Base-by-base conservation (phyloP, 2,329 filamentous ascomycete species). In the Metarhizium brunneum region DNA sequence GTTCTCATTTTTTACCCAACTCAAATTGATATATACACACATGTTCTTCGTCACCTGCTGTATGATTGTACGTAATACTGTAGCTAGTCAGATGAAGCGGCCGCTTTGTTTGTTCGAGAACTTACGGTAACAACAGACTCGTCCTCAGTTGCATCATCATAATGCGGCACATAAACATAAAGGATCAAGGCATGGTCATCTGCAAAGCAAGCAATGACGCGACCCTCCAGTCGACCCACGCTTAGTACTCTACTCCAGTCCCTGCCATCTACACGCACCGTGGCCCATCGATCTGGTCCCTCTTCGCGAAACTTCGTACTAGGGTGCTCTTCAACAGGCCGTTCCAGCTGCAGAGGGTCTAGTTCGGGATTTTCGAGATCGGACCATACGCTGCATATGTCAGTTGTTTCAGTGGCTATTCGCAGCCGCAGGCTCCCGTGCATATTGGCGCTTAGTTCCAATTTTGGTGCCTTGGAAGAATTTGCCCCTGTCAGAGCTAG, bases 211-310 rank as follows among this genome's bases (percentile, higher is more conserved):
- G 92, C 94, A 75, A 97, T 94, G 53, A 97, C 92, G 62, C 90
- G 81, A 1, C 91, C 92, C 63, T 94, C 92, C 35, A 97, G 74
- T 52, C 92, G 79, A 1, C 92, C 92, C 13, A 97, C 92, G 69
- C 90, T 95, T 61, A 99, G 77, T n/a, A 97, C 92, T 62, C 83
- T 84, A 36, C 90, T 90, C 92, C 94, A 97, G 68, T 99, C 94
- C 68, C 85, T 87, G 38, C 91, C 94, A 71, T 97, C 94, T 29
- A 97, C 91, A 54, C 89, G 80, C 40, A 97, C 92, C 29, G 83
- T 90, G 1, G 91, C 90, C 90, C 92, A 97, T 49, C 84, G 85
- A 58, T 90, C 85, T 14, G 91, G 88, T 14, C 88, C 89, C 20
- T 83, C 85, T 54, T 85, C 81, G 62, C 83, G 84, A 78, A 95